Percentiles rank a stretch among this genome's conserved stretches.
These are phyloP conservation scores for Blastobotrys attinorum DNA, from an alignment of 805 yeast species.

Conservation along the genomic window DNA sequence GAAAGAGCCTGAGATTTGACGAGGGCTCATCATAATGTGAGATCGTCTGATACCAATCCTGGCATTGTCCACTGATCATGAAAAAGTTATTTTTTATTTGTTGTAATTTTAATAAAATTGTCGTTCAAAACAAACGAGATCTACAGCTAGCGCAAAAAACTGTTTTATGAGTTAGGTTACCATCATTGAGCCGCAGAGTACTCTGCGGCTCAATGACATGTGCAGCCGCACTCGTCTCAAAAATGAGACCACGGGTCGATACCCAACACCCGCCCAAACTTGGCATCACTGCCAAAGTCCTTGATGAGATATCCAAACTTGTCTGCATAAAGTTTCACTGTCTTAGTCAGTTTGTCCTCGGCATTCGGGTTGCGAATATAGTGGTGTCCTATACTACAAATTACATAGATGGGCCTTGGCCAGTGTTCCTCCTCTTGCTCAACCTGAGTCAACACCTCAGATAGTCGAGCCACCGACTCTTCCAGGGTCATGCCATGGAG, in stretches of 20 bases:
- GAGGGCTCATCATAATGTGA: no score
- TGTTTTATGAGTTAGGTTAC: no score
- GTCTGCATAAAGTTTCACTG: conserved; percentile 28
- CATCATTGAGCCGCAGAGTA: no score
- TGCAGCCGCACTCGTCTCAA: no score
- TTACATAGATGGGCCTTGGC: conserved; percentile 26
- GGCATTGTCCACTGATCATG: no score
- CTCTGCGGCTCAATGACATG: no score
- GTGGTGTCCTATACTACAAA: conserved; percentile 29
- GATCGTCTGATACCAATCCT: no score
- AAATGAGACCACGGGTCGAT: conserved; percentile 34
- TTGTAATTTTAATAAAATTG: not conserved
- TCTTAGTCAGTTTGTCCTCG: conserved; percentile 27
- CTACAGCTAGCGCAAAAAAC: no score
- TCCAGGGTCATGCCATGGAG: conserved; percentile 31
- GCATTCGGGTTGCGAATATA: conserved; percentile 21
- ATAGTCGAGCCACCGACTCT: conserved; percentile 26
- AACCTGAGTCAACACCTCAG: conserved; percentile 17
- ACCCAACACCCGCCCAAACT: conserved; percentile 33
- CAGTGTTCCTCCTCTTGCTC: conserved; percentile 18
- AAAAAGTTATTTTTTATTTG: not conserved
- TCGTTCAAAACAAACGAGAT: no score
- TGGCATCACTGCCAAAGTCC: conserved; percentile 1
- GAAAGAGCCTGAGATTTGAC: conserved; percentile 20
- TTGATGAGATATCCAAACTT: conserved; percentile 29